These are phyloP conservation scores for Smithsoniella earleae DNA, from an alignment of 163 green algal species.

Conservation along the genomic window DNA sequence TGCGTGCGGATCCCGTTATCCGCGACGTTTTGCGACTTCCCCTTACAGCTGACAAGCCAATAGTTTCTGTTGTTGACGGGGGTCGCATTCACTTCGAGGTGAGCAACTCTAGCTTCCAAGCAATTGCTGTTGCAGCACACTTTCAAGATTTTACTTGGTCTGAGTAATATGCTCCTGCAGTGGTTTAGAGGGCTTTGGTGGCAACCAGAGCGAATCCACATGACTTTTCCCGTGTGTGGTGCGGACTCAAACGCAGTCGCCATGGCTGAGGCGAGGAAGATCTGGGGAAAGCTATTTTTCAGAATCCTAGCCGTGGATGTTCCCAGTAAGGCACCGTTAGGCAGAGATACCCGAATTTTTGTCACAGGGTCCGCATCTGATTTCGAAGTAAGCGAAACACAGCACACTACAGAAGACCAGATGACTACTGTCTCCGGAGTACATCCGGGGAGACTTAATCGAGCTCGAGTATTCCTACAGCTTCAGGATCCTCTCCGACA, in stretches of 20 bases:
- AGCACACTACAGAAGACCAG: no score
- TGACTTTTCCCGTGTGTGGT: not conserved
- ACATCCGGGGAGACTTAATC: no score
- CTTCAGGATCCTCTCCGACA: no score
- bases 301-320: conserved; percentile 23
- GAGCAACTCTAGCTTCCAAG: no score
- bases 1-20: conserved; percentile 5
- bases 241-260: not conserved
- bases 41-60: conserved; percentile 9
- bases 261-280: conserved; percentile 14
- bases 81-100: conserved; percentile 11
- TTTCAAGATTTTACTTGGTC: no score
- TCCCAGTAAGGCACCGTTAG: conserved; percentile 19
- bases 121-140: no score
- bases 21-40: conserved; percentile 1
- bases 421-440: no score
- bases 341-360: not conserved
- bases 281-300: conserved; percentile 11
- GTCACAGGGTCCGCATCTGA: not conserved
- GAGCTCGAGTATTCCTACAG: no score
- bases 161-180: not conserved
- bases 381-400: not conserved
- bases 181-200: not conserved
- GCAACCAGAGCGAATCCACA: conserved; percentile 18
- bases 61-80: conserved; percentile 14